These are phyloP conservation scores for Conoideocrella luteorostrata DNA, from an alignment of 2,329 filamentous ascomycete genomes.

Conservation along the genomic window DNA sequence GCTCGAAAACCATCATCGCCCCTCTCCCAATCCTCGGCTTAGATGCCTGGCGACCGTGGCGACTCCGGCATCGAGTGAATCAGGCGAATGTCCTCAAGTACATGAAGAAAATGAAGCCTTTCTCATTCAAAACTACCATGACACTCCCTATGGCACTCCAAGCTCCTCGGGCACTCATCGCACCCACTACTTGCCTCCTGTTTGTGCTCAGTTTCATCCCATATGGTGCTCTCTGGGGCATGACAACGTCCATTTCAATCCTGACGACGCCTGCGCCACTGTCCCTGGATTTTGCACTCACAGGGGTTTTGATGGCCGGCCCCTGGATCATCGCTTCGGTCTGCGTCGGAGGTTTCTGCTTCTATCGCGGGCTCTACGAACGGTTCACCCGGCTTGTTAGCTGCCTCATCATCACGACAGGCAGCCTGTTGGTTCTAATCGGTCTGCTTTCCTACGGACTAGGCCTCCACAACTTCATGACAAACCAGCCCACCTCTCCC, in stretches of 20 bases:
- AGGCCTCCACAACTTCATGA: constrained; percentile 25
- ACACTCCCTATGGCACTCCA: constrained; percentile 32
- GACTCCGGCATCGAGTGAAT: constrained; percentile 22
- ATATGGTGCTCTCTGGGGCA: constrained; percentile 39
- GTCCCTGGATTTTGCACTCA: constrained; percentile 27
- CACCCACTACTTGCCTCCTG: constrained; percentile 44
- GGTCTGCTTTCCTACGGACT: constrained; percentile 41
- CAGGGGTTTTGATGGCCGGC: constrained; percentile 39
- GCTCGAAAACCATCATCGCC: constrained; percentile 21
- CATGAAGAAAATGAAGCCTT: constrained; percentile 31
- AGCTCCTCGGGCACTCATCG: constrained; percentile 38
- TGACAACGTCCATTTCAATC: constrained; percentile 38
- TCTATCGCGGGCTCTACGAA: constrained; percentile 23
- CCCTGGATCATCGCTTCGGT: constrained; percentile 36
- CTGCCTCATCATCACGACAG: constrained; percentile 28
- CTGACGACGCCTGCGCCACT: constrained; percentile 40
- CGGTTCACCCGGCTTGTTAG: constrained; percentile 28
- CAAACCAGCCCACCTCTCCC: constrained; percentile 13
- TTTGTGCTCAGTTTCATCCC: constrained; percentile 40
- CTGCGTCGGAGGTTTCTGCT: constrained; percentile 24
- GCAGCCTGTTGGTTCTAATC: constrained; percentile 31
- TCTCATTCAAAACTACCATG: constrained; percentile 27
- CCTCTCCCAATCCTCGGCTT: constrained; percentile 14
- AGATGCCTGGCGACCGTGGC: constrained; percentile 16
- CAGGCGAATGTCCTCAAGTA: constrained; percentile 29